Conservation (phyloP, 2,329 filamentous ascomycete genomes). For the Claviceps lovelessii region DNA sequence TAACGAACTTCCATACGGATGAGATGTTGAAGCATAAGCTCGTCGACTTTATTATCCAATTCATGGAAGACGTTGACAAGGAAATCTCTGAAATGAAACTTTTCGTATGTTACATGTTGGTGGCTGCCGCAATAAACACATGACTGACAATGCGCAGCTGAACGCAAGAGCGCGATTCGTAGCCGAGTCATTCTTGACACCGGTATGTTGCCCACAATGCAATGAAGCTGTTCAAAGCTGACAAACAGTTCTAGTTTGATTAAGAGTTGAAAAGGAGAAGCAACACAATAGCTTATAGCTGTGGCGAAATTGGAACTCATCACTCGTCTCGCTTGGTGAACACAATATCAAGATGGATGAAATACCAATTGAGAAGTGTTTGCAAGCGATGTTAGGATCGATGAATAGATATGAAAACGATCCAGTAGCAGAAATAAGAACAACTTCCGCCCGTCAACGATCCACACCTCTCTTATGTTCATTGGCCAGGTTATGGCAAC, state of each 20-base stretch:
- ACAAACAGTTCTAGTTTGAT: slow-evolving; percentile 18
- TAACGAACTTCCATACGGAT: slow-evolving; percentile 97
- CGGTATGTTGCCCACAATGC: slow-evolving; percentile 35
- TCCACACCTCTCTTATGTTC: not conserved
- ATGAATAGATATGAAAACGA: slow-evolving; percentile 2
- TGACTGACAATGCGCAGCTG: slow-evolving; percentile 40
- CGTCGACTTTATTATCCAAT: slow-evolving; percentile 97
- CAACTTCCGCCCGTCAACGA: not conserved
- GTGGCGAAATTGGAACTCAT: not conserved
- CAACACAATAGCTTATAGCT: not conserved
- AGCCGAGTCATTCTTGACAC: slow-evolving; percentile 94
- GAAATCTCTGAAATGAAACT: slow-evolving; percentile 99
- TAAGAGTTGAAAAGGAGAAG: slow-evolving; percentile 4
- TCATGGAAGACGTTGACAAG: slow-evolving; percentile 99
- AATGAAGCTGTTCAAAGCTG: not conserved
- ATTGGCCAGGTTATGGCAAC: not conserved
- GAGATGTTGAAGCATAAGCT: slow-evolving; percentile 98
- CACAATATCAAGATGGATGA: not conserved
- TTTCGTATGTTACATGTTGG: slow-evolving; percentile 53
- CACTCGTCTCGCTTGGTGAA: not conserved
- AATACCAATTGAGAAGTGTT: not conserved
- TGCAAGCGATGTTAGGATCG: not conserved
- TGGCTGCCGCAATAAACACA: not conserved
- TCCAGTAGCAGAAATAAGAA: slow-evolving; percentile 3
- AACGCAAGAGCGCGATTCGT: slow-evolving; percentile 96